Conservation (phyloP, 1,284 basidiomycete genomes). For the Psilocybe mexicana region DNA sequence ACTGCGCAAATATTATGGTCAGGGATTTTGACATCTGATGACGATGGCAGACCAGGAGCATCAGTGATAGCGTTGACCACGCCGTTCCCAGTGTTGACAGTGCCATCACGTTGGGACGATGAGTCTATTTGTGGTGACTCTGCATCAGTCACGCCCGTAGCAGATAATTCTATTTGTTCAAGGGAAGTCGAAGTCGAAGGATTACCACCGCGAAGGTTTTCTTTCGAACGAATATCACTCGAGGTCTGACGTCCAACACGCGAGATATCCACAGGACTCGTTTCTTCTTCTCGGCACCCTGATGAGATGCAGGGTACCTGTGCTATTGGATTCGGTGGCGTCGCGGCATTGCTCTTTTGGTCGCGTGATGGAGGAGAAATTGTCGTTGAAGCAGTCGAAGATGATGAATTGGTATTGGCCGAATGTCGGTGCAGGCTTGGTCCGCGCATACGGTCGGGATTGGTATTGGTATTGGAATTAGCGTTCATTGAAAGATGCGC, state of each 20-base stretch:
- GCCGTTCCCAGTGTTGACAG: constrained; percentile 14
- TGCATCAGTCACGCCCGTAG: background rate
- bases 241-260: background rate
- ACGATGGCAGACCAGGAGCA: constrained; percentile 5
- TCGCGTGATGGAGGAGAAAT: background rate
- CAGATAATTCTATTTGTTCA: background rate
- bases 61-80: constrained; percentile 13
- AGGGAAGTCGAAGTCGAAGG: background rate
- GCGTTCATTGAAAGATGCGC: constrained; percentile 40
- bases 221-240: background rate
- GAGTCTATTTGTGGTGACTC: background rate
- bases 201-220: background rate
- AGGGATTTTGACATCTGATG: constrained; percentile 11
- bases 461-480: background rate
- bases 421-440: background rate
- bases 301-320: background rate
- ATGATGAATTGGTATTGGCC: background rate
- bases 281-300: background rate
- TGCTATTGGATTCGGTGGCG: background rate
- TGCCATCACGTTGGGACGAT: background rate
- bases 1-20: constrained; percentile 6
- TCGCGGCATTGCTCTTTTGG: background rate
- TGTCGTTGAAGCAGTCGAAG: background rate
- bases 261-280: constrained; percentile 1
- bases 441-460: background rate